Percentiles rank a stretch among this genome's conserved stretches.
phyloP scores from a whole-genome alignment of 179 eudicot species.

The Silene vulgaris region DNA sequence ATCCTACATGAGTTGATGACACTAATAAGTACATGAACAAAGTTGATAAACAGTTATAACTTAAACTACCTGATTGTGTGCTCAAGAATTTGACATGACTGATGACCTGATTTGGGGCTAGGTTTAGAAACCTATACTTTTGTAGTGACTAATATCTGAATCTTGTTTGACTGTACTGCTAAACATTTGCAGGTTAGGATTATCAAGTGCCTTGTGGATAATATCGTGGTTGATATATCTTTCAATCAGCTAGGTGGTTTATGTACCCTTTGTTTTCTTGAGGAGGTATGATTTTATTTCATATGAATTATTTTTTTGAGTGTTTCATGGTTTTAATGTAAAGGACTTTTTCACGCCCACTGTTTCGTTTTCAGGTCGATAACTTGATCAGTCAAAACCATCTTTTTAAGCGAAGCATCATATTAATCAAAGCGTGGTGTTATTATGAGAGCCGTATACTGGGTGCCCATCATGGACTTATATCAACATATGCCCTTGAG shows the following conservation, averaged over 20 bases:
- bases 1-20: background rate
- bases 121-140: background rate
- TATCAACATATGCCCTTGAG: slow-evolving; percentile 95
- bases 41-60: slow-evolving; percentile 9
- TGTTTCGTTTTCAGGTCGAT: slow-evolving; percentile 52
- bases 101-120: background rate
- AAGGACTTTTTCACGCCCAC: background rate
- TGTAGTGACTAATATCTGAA: background rate
- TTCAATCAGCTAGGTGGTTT: slow-evolving; percentile 94
- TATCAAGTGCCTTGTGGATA: slow-evolving; percentile 93
- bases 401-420: slow-evolving; percentile 89
- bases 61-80: background rate
- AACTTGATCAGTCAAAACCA: slow-evolving; percentile 73
- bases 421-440: slow-evolving; percentile 97
- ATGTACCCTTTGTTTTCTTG: slow-evolving; percentile 95
- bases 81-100: background rate
- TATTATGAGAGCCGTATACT: slow-evolving; percentile 93
- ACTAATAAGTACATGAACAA: slow-evolving; percentile 9
- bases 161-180: slow-evolving; percentile 2
- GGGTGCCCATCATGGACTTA: slow-evolving; percentile 98
- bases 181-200: slow-evolving; percentile 66
- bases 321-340: background rate
- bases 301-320: slow-evolving; percentile 8
- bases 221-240: slow-evolving; percentile 94
- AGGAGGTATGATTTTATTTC: slow-evolving; percentile 56